A percentile compares a stretch with the other conserved stretches of the same genome.
Evolutionary conservation across 345 rosid genomes (phyloP).

Genomic region (Citrus cavaleriei): DNA sequence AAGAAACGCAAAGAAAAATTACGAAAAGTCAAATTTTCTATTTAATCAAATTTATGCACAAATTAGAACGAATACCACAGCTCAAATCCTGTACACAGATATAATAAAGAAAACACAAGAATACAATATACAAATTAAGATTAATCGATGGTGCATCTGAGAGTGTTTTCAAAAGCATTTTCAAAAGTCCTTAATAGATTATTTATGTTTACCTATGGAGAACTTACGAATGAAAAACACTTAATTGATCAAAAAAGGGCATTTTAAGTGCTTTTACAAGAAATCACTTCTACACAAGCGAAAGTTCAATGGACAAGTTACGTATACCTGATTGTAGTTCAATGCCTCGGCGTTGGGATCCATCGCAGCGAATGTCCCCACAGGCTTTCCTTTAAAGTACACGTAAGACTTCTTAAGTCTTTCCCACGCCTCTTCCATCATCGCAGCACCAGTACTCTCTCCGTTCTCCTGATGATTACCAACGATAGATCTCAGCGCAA

Average conservation of each 20-base stretch:
- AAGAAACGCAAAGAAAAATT: background rate
- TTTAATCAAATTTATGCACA: background rate
- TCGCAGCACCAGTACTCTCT: conserved; percentile 24
- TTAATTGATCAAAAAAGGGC: background rate
- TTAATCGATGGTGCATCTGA: background rate
- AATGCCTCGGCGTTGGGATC: conserved; percentile 42
- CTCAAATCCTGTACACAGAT: background rate
- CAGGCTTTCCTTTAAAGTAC: conserved; percentile 38
- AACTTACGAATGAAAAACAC: background rate
- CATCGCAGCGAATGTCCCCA: conserved; percentile 51
- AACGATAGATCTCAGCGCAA: conserved; percentile 1
- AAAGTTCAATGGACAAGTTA: background rate
- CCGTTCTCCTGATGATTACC: conserved; percentile 11
- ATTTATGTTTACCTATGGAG: background rate
- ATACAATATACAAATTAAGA: background rate
- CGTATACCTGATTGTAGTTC: conserved; percentile 48
- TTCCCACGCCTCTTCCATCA: conserved; percentile 56
- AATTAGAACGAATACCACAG: background rate
- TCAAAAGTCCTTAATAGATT: background rate
- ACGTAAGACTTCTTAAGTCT: conserved; percentile 34
- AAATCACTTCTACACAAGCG: background rate
- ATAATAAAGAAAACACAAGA: background rate
- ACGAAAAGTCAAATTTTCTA: background rate
- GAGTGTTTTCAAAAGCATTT: background rate
- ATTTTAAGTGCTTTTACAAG: background rate